phyloP scores from a whole-genome alignment of 78 protist genomes.

The Salpingoeca rosetta region DNA sequence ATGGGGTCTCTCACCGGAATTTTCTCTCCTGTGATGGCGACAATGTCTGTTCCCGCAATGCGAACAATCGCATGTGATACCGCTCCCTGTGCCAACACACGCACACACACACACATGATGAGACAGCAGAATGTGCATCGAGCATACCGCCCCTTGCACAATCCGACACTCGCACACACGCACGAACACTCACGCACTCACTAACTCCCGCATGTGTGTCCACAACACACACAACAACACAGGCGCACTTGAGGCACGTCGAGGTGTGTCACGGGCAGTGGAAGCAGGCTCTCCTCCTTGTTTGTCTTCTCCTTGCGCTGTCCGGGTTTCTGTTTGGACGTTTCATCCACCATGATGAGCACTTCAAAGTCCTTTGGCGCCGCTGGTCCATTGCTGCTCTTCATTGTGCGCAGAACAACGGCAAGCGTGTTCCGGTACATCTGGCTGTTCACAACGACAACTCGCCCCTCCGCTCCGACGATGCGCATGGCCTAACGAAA shows the following conservation, averaged over 20 bases:
- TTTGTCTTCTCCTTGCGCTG: not conserved
- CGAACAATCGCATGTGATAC: not conserved
- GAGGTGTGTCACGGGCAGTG: not conserved
- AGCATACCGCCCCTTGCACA: too few species aligned
- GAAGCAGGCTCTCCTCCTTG: not conserved
- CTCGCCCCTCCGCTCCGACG: not conserved
- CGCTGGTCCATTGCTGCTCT: too few species aligned
- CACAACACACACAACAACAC: not conserved
- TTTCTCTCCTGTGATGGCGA: not conserved
- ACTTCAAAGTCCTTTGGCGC: too few species aligned
- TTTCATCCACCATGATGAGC: not conserved
- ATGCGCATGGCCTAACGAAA: not conserved
- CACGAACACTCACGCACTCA: too few species aligned
- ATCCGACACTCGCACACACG: too few species aligned
- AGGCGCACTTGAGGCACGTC: not conserved
- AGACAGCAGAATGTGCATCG: too few species aligned
- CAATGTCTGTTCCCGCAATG: not conserved
- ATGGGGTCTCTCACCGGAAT: not conserved
- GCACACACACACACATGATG: too few species aligned
- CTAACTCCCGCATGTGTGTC: too few species aligned
- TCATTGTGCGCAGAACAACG: not conserved
- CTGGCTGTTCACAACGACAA: not conserved
- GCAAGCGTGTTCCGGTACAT: not conserved
- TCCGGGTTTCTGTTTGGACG: too few species aligned
- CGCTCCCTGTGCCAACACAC: not conserved